Evolutionary conservation across 1,284 basidiomycete species (phyloP), one percentile per base, ranked within the genome.

Genomic region (Apiotrichum akiyoshidainum): DNA sequence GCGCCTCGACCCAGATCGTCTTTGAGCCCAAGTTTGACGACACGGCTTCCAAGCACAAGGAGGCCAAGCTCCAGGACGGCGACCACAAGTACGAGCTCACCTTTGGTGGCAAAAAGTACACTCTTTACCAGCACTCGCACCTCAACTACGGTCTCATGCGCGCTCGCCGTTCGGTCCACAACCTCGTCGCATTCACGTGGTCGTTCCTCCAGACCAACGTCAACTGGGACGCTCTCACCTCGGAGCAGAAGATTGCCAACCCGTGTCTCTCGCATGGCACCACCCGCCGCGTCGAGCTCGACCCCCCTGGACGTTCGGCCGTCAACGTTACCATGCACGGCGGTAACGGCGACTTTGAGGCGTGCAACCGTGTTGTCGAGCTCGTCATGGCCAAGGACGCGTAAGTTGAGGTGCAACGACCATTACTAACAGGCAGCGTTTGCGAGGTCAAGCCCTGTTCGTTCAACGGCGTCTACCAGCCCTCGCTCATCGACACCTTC

Each of bases 391-490:
- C 92, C 52, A 99, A 99, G 80, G 91, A 99, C 69, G 87, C 92
- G 85, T 91, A 76, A 78, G 89, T 87, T 2, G n/a, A 17, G 2
- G 4, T 6, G 33, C 22, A 16, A 1, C 46, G 37, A 21, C 2
- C 11, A 6, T 53, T 11, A 55, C 53, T 57, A 33, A 62, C 52
- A 42, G 10, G 21, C 64, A 92, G 90, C 0, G 83, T 92, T 52
- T 98, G 96, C 78, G 85, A 87, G 69, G 81, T 87, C 68, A 90
- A 89, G 74, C 93, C 93, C 0, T 99, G 95, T 77, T 92, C 94
- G 2, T 99, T 99, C 81, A 88, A 92, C 67, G 95, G 95, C 40
- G 92, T 97, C 33, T 98, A 99, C 81, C 95, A 98, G 76, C 96
- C 95, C 1, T 89, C 89, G n/a, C 82, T 98, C 33, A 82, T 90